Evolutionary conservation across 1,139 yeast genomes (phyloP), one percentile per base, ranked within the genome.

Genomic region (Saccharomyces hybrid): DNA sequence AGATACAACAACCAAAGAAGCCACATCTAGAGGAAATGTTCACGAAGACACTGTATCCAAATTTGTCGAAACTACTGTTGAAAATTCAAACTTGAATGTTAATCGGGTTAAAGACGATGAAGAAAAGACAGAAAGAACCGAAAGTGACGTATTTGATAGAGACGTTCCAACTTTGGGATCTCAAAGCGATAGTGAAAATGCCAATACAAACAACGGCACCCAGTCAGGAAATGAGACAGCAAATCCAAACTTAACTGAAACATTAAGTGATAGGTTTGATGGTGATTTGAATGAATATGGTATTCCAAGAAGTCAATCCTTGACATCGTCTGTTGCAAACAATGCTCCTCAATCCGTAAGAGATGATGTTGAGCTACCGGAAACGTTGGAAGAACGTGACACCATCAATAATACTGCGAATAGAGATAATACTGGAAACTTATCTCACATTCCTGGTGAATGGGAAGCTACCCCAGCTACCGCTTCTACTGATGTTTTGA

Each of bases 241-340:
- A 42, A 49, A 47, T 23, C 48, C 29, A 28, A 25, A 46, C 11
- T 59, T 60, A 6, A 64, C 64, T 5, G 58, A 57, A 20, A 59
- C 61, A 13, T 51, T 66, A 25, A 63, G 65, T 26, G 70, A 66
- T 49, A 57, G 67, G 46, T 65, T 66, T 50, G 70, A 68, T 50
- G 68, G 70, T 41, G 69, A 63, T 51, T 52, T 67, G 56, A 67
- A 73, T 49, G 73, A 67, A 52, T 67, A 67, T 55, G 65, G 67
- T 47, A 65, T 59, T 44, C 73, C 67, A 72, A 81, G 83, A 67
- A 87, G 95, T 1, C 90, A 85, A 58, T 88, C 96, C 0, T 81
- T 87, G 52, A 86, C 96, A 0, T 89, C 96, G 0, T 88, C 96
- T 54, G 95, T 90, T 20, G 95, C 88, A 64, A 90, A 90, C 71